phyloP scores from a whole-genome alignment of 768 basidiomycete genomes.

The Leccinum sublutescens region DNA sequence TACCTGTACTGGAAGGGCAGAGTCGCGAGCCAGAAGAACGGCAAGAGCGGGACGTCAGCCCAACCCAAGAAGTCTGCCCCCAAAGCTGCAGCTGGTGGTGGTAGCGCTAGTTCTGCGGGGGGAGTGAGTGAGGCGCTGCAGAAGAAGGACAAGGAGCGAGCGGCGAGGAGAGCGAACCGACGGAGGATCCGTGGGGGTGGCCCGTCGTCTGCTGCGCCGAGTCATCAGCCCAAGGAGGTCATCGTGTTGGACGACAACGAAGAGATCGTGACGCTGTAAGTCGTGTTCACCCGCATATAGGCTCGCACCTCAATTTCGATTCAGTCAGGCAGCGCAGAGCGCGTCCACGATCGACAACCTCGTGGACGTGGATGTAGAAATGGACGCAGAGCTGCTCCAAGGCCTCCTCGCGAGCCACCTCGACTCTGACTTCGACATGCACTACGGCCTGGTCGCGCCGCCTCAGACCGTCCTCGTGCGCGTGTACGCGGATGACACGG shows the following conservation, averaged over 20 bases:
- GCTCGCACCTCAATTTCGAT: neutral
- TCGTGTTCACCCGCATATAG: neutral
- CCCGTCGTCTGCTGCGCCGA: constrained; percentile 20
- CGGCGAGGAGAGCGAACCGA: constrained; percentile 59
- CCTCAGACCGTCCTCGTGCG: constrained; percentile 84
- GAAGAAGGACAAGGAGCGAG: constrained; percentile 69
- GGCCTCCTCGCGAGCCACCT: constrained; percentile 33
- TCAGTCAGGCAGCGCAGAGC: constrained; percentile 22
- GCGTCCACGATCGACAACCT: constrained; percentile 11
- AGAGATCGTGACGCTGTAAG: constrained; percentile 60
- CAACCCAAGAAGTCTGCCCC: constrained; percentile 9
- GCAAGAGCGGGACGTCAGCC: constrained; percentile 2
- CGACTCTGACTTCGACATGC: constrained; percentile 63
- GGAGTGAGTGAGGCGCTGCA: constrained; percentile 68
- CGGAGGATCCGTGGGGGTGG: constrained; percentile 79
- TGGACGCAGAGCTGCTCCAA: constrained; percentile 25
- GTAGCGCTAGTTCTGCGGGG: constrained; percentile 17
- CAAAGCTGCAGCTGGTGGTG: constrained; percentile 8
- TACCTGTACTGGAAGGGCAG: constrained; percentile 85
- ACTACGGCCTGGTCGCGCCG: constrained; percentile 76
- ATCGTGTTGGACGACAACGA: constrained; percentile 27
- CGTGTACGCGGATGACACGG: constrained; percentile 88
- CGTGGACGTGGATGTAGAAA: constrained; percentile 3
- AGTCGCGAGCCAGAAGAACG: constrained; percentile 26
- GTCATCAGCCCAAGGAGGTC: constrained; percentile 10